Base-by-base conservation (phyloP, 2,329 filamentous ascomycete genomes). In the Teratosphaeriaceae sp. region DNA sequence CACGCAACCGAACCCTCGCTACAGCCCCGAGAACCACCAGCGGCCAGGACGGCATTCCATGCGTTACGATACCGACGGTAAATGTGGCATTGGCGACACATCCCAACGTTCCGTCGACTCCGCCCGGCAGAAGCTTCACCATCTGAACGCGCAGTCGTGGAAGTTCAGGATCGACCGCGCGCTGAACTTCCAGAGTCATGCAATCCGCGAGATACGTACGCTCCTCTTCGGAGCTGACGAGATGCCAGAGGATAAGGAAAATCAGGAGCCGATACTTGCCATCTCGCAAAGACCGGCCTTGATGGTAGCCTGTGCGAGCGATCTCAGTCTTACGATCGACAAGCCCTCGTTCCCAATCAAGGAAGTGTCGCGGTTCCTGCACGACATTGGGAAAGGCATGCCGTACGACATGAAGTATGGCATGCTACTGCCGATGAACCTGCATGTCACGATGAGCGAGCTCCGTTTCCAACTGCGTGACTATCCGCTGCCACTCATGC, bases 331-430 rank as follows among this genome's bases (percentile, higher is more conserved):
- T 43, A 72, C 80, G 23, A 74, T 98, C 46, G 92, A 97, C 64
- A 96, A 95, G 62, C 92, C 92, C 1, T 90, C 86, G 0, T 98
- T 98, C 60, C 84, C 88, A 0, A 70, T 94, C 46, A 73, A 79
- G 2, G 82, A 95, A 11, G 79, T 90, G 42, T 85, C 90, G 0
- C 78, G 84, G 13, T 98, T 94, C 60, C 70, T 98, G 20, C 78
- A 96, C 59, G 79, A 80, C 37, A 82, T 97, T 45, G 92, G 92
- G n/a, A 98, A 98, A 67, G 92, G 92, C 1, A 94, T 98, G 80
- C 92, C 92, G 1, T 75, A 80, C 49, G 83, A 94, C 57, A 98
- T 88, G 78, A 73, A 90, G 58, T 98, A 97, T 62, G 82, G 88
- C 8, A 72, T 98, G 16, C 74, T 98, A 15, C 72, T 98, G 9